Base-by-base conservation (phyloP, 2,329 filamentous ascomycete genomes). In the Talaromyces atroroseus region DNA sequence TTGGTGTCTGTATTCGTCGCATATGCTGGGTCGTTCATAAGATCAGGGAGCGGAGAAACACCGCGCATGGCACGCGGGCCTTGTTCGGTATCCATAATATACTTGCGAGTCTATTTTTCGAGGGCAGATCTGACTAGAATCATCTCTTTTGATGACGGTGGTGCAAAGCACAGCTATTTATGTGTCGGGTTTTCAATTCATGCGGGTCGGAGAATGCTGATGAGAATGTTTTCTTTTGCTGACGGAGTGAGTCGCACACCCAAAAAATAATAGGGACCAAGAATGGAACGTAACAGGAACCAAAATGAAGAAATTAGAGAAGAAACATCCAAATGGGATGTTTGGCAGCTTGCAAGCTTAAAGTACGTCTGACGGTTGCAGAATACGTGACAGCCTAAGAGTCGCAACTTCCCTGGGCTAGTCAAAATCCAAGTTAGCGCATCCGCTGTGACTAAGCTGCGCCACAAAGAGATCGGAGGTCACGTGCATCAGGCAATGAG, bases 21-120 rank as follows among this genome's bases (percentile, higher is more conserved):
- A 62, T 76, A 80, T 54, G 75, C 70, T 48, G 79, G 77, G 63
- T 83, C 80, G 68, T 82, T 83, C 81, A 82, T 83, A 62, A 83
- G 62, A 62, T 83, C 80, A 36, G 78, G 76, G 21, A 68, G 67
- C 24, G 64, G 56, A 45, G 46, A 49, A 26, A 52, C 61, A 53
- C 62, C 58, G 56, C 60, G 58, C 46, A 63, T 62, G 53, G 59
- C 66, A 52, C 54, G 57, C 36, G 60, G 60, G 56, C 62, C 62
- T 46, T 60, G 58, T 42, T 62, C 62, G 55, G 60, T 62, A 10
- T 70, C 69, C 69, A 73, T 69, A 1, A 54, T 63, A 50, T 32
- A 46, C 44, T 38, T 53, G 48, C n/a, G 44, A 21, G 36, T 38
- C 47, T 47, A 49, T 47, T 38, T 29, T 29, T 38, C 20, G 29